Evolutionary conservation across 106 monocot species (phyloP).

Genomic region (Dendrobium chrysotoxum): DNA sequence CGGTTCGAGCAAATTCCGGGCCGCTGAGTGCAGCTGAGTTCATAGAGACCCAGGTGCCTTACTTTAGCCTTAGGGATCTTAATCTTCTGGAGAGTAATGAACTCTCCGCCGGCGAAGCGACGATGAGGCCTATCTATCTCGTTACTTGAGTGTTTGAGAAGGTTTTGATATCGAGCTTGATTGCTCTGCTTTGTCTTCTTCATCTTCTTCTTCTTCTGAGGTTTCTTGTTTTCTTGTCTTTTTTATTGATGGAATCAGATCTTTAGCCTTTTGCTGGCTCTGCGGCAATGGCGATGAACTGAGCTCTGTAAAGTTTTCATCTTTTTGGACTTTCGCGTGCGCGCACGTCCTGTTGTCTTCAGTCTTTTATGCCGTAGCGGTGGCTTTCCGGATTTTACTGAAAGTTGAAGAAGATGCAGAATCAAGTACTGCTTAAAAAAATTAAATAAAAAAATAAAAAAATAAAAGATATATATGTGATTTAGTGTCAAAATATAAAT

Average conservation of each 20-base stretch:
- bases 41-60: conserved; percentile 17
- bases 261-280: not conserved
- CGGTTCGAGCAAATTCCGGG: conserved; percentile 17
- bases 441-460: too few species aligned
- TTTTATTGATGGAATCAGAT: not conserved
- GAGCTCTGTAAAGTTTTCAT: not conserved
- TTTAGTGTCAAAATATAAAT: too few species aligned
- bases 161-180: not conserved
- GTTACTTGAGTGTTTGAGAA: conserved; percentile 25
- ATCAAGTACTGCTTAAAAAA: too few species aligned
- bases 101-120: not conserved
- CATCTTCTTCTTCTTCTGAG: not conserved
- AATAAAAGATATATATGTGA: too few species aligned
- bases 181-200: not conserved
- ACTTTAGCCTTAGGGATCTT: conserved; percentile 34
- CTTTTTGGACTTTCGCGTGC: not conserved
- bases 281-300: too few species aligned
- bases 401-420: too few species aligned
- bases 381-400: too few species aligned
- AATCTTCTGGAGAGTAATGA: conserved; percentile 3
- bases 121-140: conserved; percentile 38
- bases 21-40: conserved; percentile 15
- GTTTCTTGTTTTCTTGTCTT: not conserved
- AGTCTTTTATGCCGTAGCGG: not conserved
- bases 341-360: not conserved